Conservation (phyloP, 805 yeast species). For the Lipomyces oligophaga region DNA sequence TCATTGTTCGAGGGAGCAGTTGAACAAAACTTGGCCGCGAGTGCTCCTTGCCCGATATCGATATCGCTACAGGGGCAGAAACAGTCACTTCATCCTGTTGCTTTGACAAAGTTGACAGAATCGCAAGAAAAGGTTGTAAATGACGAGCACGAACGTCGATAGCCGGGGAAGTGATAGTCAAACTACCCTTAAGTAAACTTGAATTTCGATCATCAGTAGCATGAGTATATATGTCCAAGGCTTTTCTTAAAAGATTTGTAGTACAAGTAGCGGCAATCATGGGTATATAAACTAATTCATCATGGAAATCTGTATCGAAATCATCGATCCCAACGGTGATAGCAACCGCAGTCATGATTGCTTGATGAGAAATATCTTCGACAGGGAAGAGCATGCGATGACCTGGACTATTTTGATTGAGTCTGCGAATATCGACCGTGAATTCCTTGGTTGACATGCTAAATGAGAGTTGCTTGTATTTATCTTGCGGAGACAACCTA, state of each 20-base stretch:
- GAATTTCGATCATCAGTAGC: conserved; percentile 30
- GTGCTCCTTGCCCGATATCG: neutral
- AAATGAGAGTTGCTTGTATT: conserved; percentile 7
- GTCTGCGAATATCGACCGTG: conserved; percentile 38
- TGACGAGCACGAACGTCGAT: conserved; percentile 40
- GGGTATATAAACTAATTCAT: conserved; percentile 41
- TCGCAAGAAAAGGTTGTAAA: conserved; percentile 35
- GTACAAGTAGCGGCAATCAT: conserved; percentile 38
- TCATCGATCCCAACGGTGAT: conserved; percentile 37
- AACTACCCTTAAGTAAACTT: conserved; percentile 34
- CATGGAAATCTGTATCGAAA: conserved; percentile 32
- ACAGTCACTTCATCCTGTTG: neutral
- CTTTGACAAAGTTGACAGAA: conserved; percentile 3
- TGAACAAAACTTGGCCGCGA: conserved; percentile 4
- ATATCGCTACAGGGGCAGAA: neutral
- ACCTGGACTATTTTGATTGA: conserved; percentile 41
- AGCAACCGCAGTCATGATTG: conserved; percentile 37
- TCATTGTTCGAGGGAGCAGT: conserved; percentile 31
- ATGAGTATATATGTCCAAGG: conserved; percentile 35
- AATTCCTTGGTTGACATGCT: conserved; percentile 36
- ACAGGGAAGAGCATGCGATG: conserved; percentile 39
- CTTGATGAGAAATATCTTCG: conserved; percentile 42
- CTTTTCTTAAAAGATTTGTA: conserved; percentile 38
- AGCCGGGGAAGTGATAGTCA: conserved; percentile 39
- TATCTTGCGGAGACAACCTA: conserved; percentile 30